Evolutionary conservation across 2,329 filamentous ascomycete species (phyloP), one percentile per base, ranked within the genome.

Genomic region (Cytospora schulzeri): DNA sequence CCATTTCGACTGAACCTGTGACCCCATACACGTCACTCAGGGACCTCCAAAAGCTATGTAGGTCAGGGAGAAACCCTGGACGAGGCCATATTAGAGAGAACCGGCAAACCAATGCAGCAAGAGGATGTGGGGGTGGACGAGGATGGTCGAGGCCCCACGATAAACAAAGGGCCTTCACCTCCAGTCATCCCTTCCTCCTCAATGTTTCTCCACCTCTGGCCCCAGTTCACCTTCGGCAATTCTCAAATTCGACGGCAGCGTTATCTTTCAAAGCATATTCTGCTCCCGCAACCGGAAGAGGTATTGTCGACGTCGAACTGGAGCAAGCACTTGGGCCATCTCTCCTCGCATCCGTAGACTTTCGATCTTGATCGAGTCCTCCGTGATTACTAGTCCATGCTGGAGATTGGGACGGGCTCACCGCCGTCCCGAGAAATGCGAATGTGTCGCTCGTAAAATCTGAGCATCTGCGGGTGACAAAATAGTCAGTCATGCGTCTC

Each of bases 361-460:
- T 12, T 14, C n/a, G n/a, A 48, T 48, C 4, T 19, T 12, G 45
- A 24, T 14, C n/a, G 45, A 14, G 6, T 4, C 5, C 9, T 7
- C n/a, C 9, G 5, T 9, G 45, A 35, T 52, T 60, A 67, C 29
- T 62, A 53, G n/a, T 51, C 51, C 54, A 67, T 55, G 55, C 48
- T 57, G 9, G 50, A 50, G 11, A 67, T 67, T 6, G 58, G 50
- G 9, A 67, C 62, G 7, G 62, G 55, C 15, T 64, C 63, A 12
- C 65, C 64, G 11, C 64, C 66, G 14, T 69, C 66, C 14, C 67
- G 41, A 31, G 69, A 71, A 57, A 73, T 71, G 53, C 81, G 81
- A 35, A 87, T 81, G 64, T 86, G 84, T 14, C 79, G 79, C 70
- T 87, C 85, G 72, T 87, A 87, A 68, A 85, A 87, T 45, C 80